These are phyloP conservation scores for Alternaria postmessia DNA, from an alignment of 2,329 filamentous ascomycete genomes.

Conservation along the genomic window DNA sequence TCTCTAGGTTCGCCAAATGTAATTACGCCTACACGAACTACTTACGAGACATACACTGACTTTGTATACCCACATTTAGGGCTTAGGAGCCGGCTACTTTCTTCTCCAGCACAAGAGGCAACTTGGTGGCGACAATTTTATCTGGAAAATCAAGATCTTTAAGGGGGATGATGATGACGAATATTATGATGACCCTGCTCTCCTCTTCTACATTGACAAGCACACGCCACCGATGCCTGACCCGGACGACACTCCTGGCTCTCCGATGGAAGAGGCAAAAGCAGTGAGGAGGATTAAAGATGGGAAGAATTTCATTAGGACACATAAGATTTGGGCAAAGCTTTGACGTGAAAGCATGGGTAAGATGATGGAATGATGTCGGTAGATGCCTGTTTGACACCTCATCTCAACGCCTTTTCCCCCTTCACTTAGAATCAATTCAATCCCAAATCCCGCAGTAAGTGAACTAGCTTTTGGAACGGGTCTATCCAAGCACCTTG, in stretches of 20 bases:
- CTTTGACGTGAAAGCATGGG: background rate
- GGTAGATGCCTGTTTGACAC: background rate
- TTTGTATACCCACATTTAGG: too few species aligned
- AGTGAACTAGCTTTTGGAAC: background rate
- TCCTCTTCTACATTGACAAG: slow-evolving; percentile 17
- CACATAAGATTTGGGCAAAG: background rate
- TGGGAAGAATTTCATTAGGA: background rate
- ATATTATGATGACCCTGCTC: background rate
- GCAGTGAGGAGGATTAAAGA: background rate
- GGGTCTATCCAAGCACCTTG: background rate
- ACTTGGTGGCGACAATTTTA: slow-evolving; percentile 17
- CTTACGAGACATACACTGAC: too few species aligned
- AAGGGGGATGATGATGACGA: background rate
- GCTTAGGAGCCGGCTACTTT: slow-evolving; percentile 19
- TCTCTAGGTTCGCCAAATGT: slow-evolving; percentile 19
- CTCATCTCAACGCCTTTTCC: background rate
- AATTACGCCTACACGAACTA: too few species aligned
- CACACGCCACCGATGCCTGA: background rate
- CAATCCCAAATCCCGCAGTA: background rate
- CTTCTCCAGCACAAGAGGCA: slow-evolving; percentile 22
- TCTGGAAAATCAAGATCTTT: slow-evolving; percentile 17
- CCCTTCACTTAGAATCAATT: background rate
- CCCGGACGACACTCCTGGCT: background rate
- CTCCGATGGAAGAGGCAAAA: background rate
- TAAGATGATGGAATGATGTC: background rate